A percentile compares a stretch with the other conserved stretches of the same genome.
Evolutionary conservation across 1,284 basidiomycete genomes (phyloP).

Genomic region (Phlebopus sp.): DNA sequence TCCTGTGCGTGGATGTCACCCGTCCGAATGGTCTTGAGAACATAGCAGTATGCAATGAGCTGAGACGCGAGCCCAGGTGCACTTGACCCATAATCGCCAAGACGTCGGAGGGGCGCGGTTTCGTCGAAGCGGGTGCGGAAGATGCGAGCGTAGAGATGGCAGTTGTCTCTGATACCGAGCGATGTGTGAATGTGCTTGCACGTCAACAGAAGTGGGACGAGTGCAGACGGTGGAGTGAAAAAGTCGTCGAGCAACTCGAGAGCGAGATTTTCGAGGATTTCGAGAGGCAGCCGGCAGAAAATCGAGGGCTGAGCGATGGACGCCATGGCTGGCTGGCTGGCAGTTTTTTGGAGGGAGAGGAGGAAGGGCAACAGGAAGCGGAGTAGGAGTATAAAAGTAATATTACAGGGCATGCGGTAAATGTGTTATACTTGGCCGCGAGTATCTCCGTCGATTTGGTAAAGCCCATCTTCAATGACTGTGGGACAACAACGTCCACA

Average conservation of each 20-base stretch:
- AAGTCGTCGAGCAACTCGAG: conserved; percentile 43
- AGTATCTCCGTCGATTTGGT: conserved; percentile 10
- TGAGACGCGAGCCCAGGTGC: conserved; percentile 42
- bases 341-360: conserved; percentile 4
- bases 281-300: conserved; percentile 47
- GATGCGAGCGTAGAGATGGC: conserved; percentile 55
- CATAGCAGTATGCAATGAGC: conserved; percentile 41
- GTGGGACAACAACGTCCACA: conserved; percentile 1
- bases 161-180: conserved; percentile 38
- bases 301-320: conserved; percentile 18
- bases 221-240: conserved; percentile 39
- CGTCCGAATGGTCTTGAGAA: conserved; percentile 42
- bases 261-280: conserved; percentile 59
- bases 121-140: conserved; percentile 63
- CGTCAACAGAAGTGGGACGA: conserved; percentile 50
- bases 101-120: conserved; percentile 49
- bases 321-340: conserved; percentile 8
- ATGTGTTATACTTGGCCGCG: conserved; percentile 5
- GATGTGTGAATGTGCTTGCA: conserved; percentile 41
- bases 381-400: conserved; percentile 2
- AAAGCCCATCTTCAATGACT: conserved; percentile 2
- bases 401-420: conserved; percentile 1
- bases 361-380: not conserved
- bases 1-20: conserved; percentile 38
- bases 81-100: conserved; percentile 38